phyloP scores from a whole-genome alignment of 768 basidiomycete species.

The Lentinula detonsa region DNA sequence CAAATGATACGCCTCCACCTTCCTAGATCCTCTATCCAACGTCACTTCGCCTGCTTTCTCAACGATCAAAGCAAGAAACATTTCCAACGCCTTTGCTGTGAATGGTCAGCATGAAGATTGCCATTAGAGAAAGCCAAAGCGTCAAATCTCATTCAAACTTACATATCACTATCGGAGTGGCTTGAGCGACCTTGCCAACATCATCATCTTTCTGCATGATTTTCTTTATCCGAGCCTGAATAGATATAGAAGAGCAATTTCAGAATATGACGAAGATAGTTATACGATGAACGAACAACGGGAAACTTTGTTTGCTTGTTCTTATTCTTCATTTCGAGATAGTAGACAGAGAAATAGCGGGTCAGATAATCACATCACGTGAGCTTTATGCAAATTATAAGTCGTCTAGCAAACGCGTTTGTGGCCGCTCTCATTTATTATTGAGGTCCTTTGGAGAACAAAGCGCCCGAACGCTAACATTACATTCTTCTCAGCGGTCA shows the following conservation, averaged over 20 bases:
- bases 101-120: neutral
- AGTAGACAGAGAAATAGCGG: no score
- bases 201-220: conserved; percentile 99
- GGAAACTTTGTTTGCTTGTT: conserved; percentile 91
- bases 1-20: conserved; percentile 92
- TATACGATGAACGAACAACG: conserved; percentile 49
- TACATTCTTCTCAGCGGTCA: no score
- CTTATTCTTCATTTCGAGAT: conserved; percentile 69
- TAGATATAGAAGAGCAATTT: neutral
- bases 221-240: conserved; percentile 94
- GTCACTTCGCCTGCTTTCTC: conserved; percentile 82
- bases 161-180: conserved; percentile 97
- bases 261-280: neutral
- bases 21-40: conserved; percentile 70
- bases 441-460: no score
- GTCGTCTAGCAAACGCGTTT: no score
- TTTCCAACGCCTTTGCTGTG: conserved; percentile 44
- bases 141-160: conserved; percentile 23
- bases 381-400: no score
- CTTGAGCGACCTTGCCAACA: conserved; percentile 96
- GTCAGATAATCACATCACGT: no score
- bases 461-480: no score
- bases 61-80: conserved; percentile 82
- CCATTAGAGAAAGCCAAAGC: neutral
- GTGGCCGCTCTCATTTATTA: no score